Evolutionary conservation across 2,329 filamentous ascomycete species (phyloP).

Genomic region (Verticillium tricorpus): DNA sequence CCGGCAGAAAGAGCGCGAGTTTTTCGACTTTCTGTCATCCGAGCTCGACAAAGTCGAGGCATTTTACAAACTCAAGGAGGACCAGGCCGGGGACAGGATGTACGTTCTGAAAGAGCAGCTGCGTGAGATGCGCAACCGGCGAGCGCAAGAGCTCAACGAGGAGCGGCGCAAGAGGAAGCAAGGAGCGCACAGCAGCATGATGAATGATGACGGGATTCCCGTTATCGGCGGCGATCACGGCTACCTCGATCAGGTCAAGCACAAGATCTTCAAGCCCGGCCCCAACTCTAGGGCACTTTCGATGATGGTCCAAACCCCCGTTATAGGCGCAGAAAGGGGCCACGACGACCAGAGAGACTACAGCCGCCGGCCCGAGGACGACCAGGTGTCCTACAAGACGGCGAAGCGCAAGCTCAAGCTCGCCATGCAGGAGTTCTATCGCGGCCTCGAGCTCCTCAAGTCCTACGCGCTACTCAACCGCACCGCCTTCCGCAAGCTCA

Average conservation of each 20-base stretch:
- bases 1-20: conserved; percentile 73
- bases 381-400: conserved; percentile 71
- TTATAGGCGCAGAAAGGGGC: conserved; percentile 23
- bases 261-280: conserved; percentile 50
- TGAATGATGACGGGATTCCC: conserved; percentile 21
- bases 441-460: conserved; percentile 85
- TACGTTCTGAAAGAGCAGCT: conserved; percentile 73
- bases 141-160: conserved; percentile 64
- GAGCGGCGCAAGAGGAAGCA: conserved; percentile 30
- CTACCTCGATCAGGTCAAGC: conserved; percentile 51
- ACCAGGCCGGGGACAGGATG: conserved; percentile 73
- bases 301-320: conserved; percentile 47
- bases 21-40: conserved; percentile 77
- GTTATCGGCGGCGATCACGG: conserved; percentile 16
- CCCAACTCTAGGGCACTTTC: conserved; percentile 57
- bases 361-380: conserved; percentile 38
- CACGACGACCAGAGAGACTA: conserved; percentile 42
- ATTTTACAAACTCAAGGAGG: conserved; percentile 86
- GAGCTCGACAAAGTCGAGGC: conserved; percentile 88
- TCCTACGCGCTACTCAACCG: conserved; percentile 86
- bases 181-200: conserved; percentile 13
- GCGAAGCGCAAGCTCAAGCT: conserved; percentile 91
- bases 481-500: conserved; percentile 93
- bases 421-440: conserved; percentile 89
- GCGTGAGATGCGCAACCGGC: conserved; percentile 85